Evolutionary conservation across 257 asterid species (phyloP).

Genomic region (Plantago ovata): DNA sequence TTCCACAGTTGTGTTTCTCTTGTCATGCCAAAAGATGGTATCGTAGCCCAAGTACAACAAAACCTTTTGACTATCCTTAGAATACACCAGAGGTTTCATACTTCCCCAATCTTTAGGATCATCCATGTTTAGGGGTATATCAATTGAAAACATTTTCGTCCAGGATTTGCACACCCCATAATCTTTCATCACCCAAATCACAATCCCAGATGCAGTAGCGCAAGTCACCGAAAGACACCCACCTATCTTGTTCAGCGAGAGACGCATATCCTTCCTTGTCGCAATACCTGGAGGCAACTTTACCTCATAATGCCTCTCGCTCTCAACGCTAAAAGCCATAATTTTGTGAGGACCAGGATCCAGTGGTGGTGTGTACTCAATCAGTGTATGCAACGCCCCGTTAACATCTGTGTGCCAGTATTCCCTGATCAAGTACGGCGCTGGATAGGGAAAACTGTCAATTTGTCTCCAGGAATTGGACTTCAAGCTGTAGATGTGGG

Average conservation of each 20-base stretch:
- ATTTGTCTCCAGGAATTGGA: constrained; percentile 3
- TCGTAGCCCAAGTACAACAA: not conserved
- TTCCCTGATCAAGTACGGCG: constrained; percentile 17
- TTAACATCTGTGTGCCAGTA: constrained; percentile 12
- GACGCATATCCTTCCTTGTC: not conserved
- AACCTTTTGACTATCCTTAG: not conserved
- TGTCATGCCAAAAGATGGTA: not conserved
- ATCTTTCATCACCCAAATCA: constrained; percentile 38
- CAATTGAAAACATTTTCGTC: constrained; percentile 26
- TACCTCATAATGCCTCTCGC: constrained; percentile 20
- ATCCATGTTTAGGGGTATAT: not conserved
- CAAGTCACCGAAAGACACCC: constrained; percentile 24
- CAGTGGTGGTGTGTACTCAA: not conserved
- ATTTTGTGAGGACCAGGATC: not conserved
- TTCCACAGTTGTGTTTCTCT: not conserved
- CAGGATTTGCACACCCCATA: constrained; percentile 33
- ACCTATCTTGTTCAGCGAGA: constrained; percentile 23
- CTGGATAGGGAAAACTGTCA: constrained; percentile 3
- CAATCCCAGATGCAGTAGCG: not conserved
- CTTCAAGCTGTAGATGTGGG: constrained; percentile 4
- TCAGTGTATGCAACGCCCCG: constrained; percentile 32
- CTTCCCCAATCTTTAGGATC: not conserved
- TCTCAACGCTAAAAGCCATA: constrained; percentile 27
- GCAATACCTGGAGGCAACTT: constrained; percentile 10
- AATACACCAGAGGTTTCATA: not conserved